These are phyloP conservation scores for Petunia secreta DNA, from an alignment of 257 asterid species.

Conservation along the genomic window DNA sequence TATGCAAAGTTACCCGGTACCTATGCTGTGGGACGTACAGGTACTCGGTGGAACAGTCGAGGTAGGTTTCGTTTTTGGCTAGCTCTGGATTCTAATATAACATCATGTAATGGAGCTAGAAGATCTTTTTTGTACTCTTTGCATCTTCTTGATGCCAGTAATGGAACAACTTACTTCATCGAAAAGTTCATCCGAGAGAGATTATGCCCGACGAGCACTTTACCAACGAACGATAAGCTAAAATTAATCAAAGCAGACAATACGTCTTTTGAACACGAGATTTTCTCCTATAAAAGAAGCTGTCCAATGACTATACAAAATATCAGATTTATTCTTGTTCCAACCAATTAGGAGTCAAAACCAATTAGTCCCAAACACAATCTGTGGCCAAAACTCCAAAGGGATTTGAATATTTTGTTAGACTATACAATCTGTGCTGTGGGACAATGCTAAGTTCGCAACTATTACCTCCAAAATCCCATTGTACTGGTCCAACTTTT, in stretches of 20 bases:
- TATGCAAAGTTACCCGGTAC: no score
- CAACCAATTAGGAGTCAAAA: not conserved
- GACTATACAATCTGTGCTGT: not conserved
- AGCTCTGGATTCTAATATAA: no score
- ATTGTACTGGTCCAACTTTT: conserved; percentile 86
- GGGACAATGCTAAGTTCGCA: conserved; percentile 12
- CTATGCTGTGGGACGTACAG: no score
- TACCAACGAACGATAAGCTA: not conserved
- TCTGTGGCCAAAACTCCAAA: not conserved
- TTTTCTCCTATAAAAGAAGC: not conserved
- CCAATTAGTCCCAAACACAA: not conserved
- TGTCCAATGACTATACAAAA: not conserved
- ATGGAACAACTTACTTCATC: no score
- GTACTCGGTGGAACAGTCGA: no score
- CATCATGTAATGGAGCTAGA: no score
- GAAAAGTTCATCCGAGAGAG: no score
- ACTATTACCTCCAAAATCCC: conserved; percentile 62
- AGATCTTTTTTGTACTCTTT: no score
- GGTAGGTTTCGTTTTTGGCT: no score
- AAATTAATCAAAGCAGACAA: not conserved
- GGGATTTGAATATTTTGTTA: not conserved
- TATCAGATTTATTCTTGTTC: not conserved
- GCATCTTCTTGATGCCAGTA: no score
- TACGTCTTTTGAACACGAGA: not conserved
- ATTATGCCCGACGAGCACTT: not conserved